Percentiles rank a stretch among this genome's conserved stretches.
These are phyloP conservation scores for Rhizophlyctis rosea DNA, from an alignment of 192 early-diverging fungal species.

Conservation along the genomic window DNA sequence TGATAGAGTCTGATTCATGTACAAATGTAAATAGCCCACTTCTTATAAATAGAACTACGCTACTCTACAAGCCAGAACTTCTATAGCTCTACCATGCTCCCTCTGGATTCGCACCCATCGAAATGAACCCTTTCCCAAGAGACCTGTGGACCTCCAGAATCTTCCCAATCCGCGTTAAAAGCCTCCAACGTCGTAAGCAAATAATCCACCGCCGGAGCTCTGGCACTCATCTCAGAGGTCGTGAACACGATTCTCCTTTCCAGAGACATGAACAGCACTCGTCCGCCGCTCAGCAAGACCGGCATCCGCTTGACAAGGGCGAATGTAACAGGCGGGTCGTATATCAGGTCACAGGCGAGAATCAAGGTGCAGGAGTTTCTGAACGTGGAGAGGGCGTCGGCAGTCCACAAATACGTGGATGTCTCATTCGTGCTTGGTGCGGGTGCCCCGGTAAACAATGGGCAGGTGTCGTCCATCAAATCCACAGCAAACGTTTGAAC, in stretches of 20 bases:
- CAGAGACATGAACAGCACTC: slow-evolving; percentile 26
- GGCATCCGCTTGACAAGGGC: slow-evolving; percentile 27
- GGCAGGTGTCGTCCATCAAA: slow-evolving; percentile 18
- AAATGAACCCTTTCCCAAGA: too few species aligned
- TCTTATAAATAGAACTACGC: too few species aligned
- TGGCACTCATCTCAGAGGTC: slow-evolving; percentile 12
- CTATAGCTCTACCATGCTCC: too few species aligned
- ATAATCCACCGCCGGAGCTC: slow-evolving; percentile 33
- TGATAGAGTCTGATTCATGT: too few species aligned
- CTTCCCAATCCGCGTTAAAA: slow-evolving; percentile 27
- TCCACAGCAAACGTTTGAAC: slow-evolving; percentile 15
- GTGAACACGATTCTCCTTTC: slow-evolving; percentile 34
- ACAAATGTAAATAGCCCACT: too few species aligned
- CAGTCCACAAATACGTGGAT: slow-evolving; percentile 7
- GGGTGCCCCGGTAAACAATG: slow-evolving; percentile 4
- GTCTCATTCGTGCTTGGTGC: not conserved
- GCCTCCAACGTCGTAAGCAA: slow-evolving; percentile 31
- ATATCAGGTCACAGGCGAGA: slow-evolving; percentile 35
- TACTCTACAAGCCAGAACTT: too few species aligned
- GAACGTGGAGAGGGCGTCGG: slow-evolving; percentile 8
- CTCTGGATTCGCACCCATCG: too few species aligned
- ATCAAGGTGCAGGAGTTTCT: slow-evolving; percentile 12
- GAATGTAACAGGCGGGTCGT: slow-evolving; percentile 31
- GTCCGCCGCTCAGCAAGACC: slow-evolving; percentile 8
- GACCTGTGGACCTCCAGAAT: slow-evolving; percentile 8